phyloP scores from a whole-genome alignment of 2,329 filamentous ascomycete genomes.

The Claviceps pazoutovae region DNA sequence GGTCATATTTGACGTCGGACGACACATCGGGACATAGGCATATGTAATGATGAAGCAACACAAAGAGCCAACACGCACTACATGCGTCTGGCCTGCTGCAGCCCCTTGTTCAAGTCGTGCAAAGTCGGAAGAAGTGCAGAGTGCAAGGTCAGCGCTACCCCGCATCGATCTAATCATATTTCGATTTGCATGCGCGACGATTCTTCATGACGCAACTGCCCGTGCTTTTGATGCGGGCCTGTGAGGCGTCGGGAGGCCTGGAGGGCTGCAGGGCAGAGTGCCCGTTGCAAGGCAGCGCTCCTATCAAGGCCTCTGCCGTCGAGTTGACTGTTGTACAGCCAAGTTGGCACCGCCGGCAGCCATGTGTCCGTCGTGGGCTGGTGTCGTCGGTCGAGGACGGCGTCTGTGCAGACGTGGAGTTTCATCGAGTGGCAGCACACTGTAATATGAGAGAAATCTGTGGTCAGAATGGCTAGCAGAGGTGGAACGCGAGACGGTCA shows the following conservation, averaged over 20 bases:
- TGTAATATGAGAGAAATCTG: too few species aligned
- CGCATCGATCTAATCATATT: conserved; percentile 2
- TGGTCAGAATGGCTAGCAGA: too few species aligned
- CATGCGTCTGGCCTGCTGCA: neutral
- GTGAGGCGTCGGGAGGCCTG: neutral
- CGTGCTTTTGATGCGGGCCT: neutral
- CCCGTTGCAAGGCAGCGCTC: neutral
- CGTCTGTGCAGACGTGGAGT: neutral
- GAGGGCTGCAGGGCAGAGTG: neutral
- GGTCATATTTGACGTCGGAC: conserved; percentile 2
- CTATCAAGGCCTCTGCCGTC: neutral
- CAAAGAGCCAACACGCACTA: neutral
- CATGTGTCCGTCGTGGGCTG: neutral
- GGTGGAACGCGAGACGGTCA: neutral
- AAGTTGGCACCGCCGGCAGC: conserved; percentile 1
- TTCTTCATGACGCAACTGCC: conserved; percentile 5
- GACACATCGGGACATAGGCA: neutral
- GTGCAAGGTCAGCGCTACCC: neutral
- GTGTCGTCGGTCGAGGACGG: neutral
- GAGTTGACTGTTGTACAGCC: neutral
- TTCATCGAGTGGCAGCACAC: neutral
- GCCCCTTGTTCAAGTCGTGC: neutral
- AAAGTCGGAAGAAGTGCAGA: neutral
- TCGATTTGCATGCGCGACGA: neutral
- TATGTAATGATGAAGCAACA: conserved; percentile 3